Percentiles rank a stretch among this genome's conserved stretches.
phyloP scores from a whole-genome alignment of 2,329 filamentous ascomycete species.

The Aspergillus jensenii region DNA sequence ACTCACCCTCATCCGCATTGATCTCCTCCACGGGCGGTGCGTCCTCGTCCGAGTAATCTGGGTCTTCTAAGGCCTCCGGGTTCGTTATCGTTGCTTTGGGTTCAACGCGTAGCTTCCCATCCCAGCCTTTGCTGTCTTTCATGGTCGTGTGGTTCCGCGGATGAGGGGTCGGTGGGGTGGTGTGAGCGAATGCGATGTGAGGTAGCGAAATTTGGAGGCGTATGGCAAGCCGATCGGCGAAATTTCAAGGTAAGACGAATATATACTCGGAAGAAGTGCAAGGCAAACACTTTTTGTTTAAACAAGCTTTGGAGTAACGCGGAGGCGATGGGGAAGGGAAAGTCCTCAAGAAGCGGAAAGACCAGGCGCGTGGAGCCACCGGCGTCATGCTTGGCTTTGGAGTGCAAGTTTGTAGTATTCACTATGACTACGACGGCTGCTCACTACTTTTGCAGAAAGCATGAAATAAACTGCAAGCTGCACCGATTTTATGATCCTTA shows the following conservation, averaged over 20 bases:
- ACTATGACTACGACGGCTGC: neutral
- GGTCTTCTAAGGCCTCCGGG: constrained; percentile 78
- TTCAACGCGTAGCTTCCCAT: constrained; percentile 57
- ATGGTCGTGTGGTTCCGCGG: constrained; percentile 21
- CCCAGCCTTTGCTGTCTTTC: constrained; percentile 48
- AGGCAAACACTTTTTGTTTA: neutral
- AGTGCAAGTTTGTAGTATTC: too few species aligned
- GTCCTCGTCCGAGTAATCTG: constrained; percentile 76
- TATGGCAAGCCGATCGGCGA: neutral
- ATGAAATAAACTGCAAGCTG: neutral
- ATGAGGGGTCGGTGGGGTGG: neutral
- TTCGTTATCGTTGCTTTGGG: constrained; percentile 69
- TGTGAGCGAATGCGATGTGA: neutral
- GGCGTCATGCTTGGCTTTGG: neutral
- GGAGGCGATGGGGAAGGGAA: neutral
- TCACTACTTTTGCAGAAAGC: neutral
- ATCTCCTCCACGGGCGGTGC: constrained; percentile 71
- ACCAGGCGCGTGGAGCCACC: neutral
- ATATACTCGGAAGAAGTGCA: neutral
- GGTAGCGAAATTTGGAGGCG: neutral
- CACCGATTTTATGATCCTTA: neutral
- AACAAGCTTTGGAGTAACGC: neutral
- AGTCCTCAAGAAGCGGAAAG: neutral
- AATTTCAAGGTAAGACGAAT: neutral
- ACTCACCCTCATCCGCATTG: constrained; percentile 73